phyloP scores from a whole-genome alignment of 352 stramenopile species.

The Phytophthora cactorum region DNA sequence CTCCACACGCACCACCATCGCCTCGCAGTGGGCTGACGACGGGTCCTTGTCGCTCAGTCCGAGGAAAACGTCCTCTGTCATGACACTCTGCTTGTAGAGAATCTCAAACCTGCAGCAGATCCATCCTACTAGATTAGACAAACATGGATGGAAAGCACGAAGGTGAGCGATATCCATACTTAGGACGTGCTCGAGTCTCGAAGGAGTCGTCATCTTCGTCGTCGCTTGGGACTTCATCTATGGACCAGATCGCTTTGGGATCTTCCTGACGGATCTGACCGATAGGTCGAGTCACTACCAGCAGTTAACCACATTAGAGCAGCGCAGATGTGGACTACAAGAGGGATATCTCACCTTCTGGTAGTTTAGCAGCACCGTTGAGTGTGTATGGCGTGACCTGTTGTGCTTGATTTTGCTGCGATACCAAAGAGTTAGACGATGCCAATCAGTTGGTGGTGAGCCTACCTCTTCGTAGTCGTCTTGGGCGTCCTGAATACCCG shows the following conservation, averaged over 20 bases:
- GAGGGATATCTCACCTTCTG: constrained; percentile 36
- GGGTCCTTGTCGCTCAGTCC: constrained; percentile 84
- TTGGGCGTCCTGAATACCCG: constrained; percentile 27
- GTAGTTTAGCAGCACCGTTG: constrained; percentile 25
- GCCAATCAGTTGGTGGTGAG: not conserved
- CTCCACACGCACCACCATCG: constrained; percentile 78
- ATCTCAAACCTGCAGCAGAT: constrained; percentile 67
- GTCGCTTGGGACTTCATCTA: constrained; percentile 74
- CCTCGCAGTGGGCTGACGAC: constrained; percentile 80
- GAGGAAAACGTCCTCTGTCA: constrained; percentile 88
- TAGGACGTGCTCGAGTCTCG: constrained; percentile 58
- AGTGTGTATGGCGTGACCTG: constrained; percentile 38
- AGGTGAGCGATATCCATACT: constrained; percentile 34
- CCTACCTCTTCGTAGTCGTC: constrained; percentile 38
- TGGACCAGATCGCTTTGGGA: constrained; percentile 75
- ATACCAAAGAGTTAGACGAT: not conserved
- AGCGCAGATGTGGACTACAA: not conserved
- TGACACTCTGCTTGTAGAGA: constrained; percentile 87
- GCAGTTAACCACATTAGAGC: not conserved
- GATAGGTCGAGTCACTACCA: constrained; percentile 63
- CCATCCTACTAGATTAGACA: not conserved
- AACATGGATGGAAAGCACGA: too few relatives aligned
- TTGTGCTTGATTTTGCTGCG: constrained; percentile 16
- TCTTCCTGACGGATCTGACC: constrained; percentile 70
- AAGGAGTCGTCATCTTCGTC: constrained; percentile 75